These are phyloP conservation scores for Lactarius tabidus DNA, from an alignment of 768 basidiomycete genomes.

Conservation along the genomic window DNA sequence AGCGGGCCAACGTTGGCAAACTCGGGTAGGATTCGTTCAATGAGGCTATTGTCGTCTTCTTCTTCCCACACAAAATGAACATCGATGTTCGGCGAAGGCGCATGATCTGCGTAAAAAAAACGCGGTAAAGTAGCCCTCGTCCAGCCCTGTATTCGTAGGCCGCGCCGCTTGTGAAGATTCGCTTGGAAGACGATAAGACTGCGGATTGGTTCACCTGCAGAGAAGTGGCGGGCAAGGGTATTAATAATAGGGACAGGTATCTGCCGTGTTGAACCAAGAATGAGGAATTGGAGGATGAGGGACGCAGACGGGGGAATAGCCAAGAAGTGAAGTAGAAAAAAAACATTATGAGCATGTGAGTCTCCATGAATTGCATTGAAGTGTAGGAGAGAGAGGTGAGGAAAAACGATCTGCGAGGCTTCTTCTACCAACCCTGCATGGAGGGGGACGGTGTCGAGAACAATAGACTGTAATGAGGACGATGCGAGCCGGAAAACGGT, in stretches of 20 bases:
- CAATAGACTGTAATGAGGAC: conserved; percentile 17
- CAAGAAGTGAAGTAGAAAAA: conserved; percentile 20
- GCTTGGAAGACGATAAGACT: conserved; percentile 19
- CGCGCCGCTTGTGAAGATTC: conserved; percentile 11
- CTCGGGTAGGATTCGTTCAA: conserved; percentile 21
- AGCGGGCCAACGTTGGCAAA: conserved; percentile 16
- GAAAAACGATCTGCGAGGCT: conserved; percentile 9
- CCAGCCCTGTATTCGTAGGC: conserved; percentile 21
- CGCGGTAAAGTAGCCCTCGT: conserved; percentile 10
- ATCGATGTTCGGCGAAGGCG: conserved; percentile 16
- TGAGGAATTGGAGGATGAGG: conserved; percentile 20
- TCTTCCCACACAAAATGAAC: conserved; percentile 24
- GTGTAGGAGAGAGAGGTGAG: conserved; percentile 17
- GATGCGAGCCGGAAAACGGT: conserved; percentile 15
- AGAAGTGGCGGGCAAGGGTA: conserved; percentile 16
- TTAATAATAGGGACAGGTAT: conserved; percentile 19
- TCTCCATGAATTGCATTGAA: conserved; percentile 17
- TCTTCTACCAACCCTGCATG: conserved; percentile 11
- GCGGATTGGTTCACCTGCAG: conserved; percentile 16
- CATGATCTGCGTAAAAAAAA: conserved; percentile 17
- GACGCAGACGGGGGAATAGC: conserved; percentile 10
- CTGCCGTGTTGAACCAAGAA: conserved; percentile 19
- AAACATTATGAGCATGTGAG: conserved; percentile 19
- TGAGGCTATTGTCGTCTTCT: conserved; percentile 11
- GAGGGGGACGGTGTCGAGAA: conserved; percentile 21